Evolutionary conservation across 108 stramenopile genomes (phyloP).

Genomic region (Cyclotella distinguenda): DNA sequence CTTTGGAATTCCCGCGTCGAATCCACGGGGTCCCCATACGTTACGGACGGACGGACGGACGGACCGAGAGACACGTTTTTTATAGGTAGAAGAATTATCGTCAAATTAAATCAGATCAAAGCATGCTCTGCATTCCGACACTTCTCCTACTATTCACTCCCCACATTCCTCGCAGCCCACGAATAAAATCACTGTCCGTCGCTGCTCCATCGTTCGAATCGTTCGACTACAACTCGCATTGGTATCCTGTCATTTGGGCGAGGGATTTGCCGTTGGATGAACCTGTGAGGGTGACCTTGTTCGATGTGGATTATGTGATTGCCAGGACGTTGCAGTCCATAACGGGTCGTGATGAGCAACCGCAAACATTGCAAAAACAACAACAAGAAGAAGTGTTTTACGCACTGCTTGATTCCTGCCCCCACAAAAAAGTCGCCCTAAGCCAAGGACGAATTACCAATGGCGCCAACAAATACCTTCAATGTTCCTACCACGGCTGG

Average conservation of each 20-base stretch:
- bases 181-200: no score
- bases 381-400: slow-evolving; percentile 25
- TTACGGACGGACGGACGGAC: no score
- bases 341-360: background rate
- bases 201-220: slow-evolving; percentile 38
- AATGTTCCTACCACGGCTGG: slow-evolving; percentile 80
- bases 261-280: slow-evolving; percentile 52
- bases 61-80: no score
- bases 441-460: slow-evolving; percentile 62
- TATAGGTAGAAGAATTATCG: no score
- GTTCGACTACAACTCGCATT: slow-evolving; percentile 62
- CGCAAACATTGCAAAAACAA: background rate
- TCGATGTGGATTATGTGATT: slow-evolving; percentile 74
- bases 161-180: no score
- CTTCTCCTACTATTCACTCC: no score
- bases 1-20: no score
- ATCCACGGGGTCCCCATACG: no score
- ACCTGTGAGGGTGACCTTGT: slow-evolving; percentile 61
- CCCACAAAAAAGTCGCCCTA: slow-evolving; percentile 65
- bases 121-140: no score
- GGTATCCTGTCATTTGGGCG: slow-evolving; percentile 71
- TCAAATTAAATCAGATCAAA: no score
- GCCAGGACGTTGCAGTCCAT: slow-evolving; percentile 26
- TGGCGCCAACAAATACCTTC: slow-evolving; percentile 27
- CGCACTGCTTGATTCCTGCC: slow-evolving; percentile 58